Base-by-base conservation (phyloP, 108 stramenopile species). In the Cyclotella choctawhatcheeana region DNA sequence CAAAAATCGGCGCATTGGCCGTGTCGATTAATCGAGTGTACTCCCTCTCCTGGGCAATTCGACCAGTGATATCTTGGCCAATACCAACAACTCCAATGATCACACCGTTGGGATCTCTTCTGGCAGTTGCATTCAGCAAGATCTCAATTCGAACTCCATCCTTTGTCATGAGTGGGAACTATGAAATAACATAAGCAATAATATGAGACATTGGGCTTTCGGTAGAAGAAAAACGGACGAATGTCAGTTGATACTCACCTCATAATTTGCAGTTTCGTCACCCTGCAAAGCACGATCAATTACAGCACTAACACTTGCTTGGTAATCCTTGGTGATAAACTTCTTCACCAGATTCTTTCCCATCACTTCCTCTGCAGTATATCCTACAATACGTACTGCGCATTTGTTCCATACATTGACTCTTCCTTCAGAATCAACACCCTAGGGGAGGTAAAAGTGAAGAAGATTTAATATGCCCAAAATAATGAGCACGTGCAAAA, bases 391-490 rank as follows among this genome's bases (percentile, higher is more conserved):
- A 7, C 55, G 67, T 7, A 29, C 17, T 16, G 68, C 43, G 21
- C 43, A 21, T 8, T 44, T n/a, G 59, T 88, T 89, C 88, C 92
- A 93, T 51, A 90, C 92, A 53, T 90, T 91, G 12, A 93, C 87
- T 26, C 79, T 85, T 17, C 89, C 89, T 50, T 88, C 73, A 12
- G 54, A 70, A 64, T 91, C 89, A 50, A 93, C 82, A 7, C 92
- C n/a, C n/a, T n/a, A n/a, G n/a, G n/a, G n/a, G n/a, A n/a, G n/a
- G n/a, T n/a, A n/a, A n/a, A n/a, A n/a, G n/a, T n/a, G n/a, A n/a
- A n/a, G n/a, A n/a, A n/a, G n/a, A n/a, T n/a, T n/a, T n/a, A n/a
- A n/a, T n/a, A n/a, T n/a, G n/a, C n/a, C n/a, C n/a, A n/a, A n/a
- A n/a, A n/a, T n/a, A n/a, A n/a, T n/a, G n/a, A n/a, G n/a, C n/a